A percentile compares a stretch with the other conserved stretches of the same genome.
These are phyloP conservation scores for Penicillium longicatenatum DNA, from an alignment of 495 filamentous ascomycete genomes.

Conservation along the genomic window DNA sequence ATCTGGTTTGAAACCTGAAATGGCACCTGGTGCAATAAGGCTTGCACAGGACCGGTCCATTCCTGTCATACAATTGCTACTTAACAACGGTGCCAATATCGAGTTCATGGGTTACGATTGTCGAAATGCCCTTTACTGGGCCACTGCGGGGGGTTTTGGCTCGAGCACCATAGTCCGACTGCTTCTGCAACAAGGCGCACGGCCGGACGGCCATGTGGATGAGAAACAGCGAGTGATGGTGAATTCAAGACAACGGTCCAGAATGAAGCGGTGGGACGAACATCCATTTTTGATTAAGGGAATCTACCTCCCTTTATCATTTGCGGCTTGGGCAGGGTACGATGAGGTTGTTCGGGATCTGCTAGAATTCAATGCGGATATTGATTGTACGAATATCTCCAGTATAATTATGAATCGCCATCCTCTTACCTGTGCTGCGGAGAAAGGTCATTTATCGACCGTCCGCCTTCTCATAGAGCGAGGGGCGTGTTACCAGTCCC, in stretches of 20 bases:
- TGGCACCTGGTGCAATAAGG: too few relatives aligned
- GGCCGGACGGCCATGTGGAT: constrained; percentile 2
- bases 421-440: not conserved
- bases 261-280: not conserved
- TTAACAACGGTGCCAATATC: constrained; percentile 5
- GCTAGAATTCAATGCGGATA: constrained; percentile 3
- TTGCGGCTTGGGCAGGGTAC: not conserved
- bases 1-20: not conserved
- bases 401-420: not conserved
- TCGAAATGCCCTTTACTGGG: constrained; percentile 5
- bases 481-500: not conserved
- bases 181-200: constrained; percentile 3
- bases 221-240: not conserved
- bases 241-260: not conserved
- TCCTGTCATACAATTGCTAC: not conserved
- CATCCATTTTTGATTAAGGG: not conserved
- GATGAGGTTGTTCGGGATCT: not conserved
- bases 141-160: not conserved
- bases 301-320: not conserved
- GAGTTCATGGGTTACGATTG: not conserved
- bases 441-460: constrained; percentile 5
- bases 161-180: not conserved
- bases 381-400: constrained; percentile 5
- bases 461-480: constrained; percentile 1
- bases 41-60: not conserved